Evolutionary conservation across 805 yeast species (phyloP), one percentile per base, ranked within the genome.

Genomic region (Metschnikowia sp.): DNA sequence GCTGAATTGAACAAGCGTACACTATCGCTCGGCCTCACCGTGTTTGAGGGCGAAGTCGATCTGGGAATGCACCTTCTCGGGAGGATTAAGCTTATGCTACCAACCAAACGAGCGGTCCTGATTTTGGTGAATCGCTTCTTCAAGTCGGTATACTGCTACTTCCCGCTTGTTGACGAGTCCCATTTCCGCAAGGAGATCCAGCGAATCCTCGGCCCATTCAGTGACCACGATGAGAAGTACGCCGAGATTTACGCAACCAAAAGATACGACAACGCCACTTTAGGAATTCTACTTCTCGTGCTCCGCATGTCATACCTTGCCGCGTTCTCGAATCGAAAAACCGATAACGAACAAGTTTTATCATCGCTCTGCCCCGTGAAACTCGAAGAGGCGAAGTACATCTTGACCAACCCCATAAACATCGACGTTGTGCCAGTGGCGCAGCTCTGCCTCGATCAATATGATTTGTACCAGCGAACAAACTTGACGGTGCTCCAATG

Each of bases 251-350:
- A 68, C 4, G 58, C 75, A 3, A 68, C 64, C 39, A 71, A 64
- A 45, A 62, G 69, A 50, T 70, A 67, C 42, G 81, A 78, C 47
- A 74, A 72, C 56, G 75, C 77, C 50, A 73, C 62, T 34, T 60
- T 81, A 36, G 84, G 86, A 42, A 73, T 80, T 1, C 56, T 79
- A 51, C 64, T 82, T 15, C 70, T 82, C 15, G 68, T 81, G 15
- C 57, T 82, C 35, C 69, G 86, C 48, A 57, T 82, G 26, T 70
- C 82, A 22, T 81, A 84, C 79, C 63, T 79, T 32, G 77, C 84
- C 0, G 59, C 80, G 38, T 46, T 58, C 15, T 50, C 59, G 28
- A 56, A 55, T 44, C 49, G 45, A 11, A 43, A 33, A 12, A 30
- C 33, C 12, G 55, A 49, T 8, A 58, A 59, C 37, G 57, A 55